Percentiles rank a stretch among this genome's conserved stretches.
Evolutionary conservation across 2,329 filamentous ascomycete species (phyloP).

Genomic region (Xylogone sp.): DNA sequence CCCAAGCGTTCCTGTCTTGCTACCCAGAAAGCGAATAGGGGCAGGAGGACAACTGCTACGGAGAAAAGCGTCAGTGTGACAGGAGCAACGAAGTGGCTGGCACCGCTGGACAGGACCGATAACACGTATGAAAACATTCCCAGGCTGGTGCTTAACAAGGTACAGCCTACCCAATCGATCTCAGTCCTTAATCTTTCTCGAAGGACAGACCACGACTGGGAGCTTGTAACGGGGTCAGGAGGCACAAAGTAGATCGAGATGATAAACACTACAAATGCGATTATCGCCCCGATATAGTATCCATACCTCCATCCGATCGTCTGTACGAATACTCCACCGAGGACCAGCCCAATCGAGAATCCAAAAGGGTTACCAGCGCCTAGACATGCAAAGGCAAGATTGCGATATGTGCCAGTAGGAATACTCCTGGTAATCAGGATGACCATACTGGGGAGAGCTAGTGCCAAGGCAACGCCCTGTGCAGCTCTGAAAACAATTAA

Average conservation of each 20-base stretch:
- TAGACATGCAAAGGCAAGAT: conserved; percentile 47
- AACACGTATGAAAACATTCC: conserved; percentile 46
- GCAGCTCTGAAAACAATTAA: conserved; percentile 44
- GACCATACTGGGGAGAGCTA: conserved; percentile 45
- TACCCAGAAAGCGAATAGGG: conserved; percentile 23
- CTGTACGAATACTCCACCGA: conserved; percentile 46
- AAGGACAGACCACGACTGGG: conserved; percentile 7
- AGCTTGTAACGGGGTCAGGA: conserved; percentile 1
- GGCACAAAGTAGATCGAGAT: conserved; percentile 16
- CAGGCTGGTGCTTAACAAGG: conserved; percentile 40
- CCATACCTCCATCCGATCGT: conserved; percentile 48
- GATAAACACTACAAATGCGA: conserved; percentile 21
- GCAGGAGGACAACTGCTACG: conserved; percentile 24
- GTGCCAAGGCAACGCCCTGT: conserved; percentile 40
- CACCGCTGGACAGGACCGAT: conserved; percentile 12
- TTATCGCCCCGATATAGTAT: conserved; percentile 43
- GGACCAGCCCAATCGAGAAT: conserved; percentile 45
- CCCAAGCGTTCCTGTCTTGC: conserved; percentile 20
- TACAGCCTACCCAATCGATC: conserved; percentile 51
- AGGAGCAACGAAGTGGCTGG: conserved; percentile 10
- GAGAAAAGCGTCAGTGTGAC: conserved; percentile 25
- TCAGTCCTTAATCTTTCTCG: conserved; percentile 24
- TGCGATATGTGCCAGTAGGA: conserved; percentile 41
- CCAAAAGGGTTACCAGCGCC: conserved; percentile 48
- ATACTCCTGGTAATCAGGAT: conserved; percentile 44